Evolutionary conservation across 1,284 basidiomycete species (phyloP).

Genomic region (Malassezia sympodialis): DNA sequence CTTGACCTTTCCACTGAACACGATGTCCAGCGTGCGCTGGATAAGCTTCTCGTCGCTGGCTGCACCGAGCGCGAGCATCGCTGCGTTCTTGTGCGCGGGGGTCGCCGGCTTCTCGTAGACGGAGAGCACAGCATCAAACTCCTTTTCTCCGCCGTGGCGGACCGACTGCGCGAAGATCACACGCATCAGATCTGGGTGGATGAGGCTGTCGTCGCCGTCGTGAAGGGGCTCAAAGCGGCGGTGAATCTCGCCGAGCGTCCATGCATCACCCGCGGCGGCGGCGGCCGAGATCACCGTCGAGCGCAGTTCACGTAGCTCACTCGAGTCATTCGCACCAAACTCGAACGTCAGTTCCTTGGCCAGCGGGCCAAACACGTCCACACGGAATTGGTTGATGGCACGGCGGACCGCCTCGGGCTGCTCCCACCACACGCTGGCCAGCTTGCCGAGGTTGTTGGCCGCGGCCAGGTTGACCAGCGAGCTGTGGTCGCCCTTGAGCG

Average conservation of each 20-base stretch:
- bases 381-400: slow-evolving; percentile 22
- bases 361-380: slow-evolving; percentile 64
- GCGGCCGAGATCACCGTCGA: slow-evolving; percentile 61
- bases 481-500: slow-evolving; percentile 53
- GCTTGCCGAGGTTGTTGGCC: slow-evolving; percentile 15
- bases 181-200: slow-evolving; percentile 53
- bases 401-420: slow-evolving; percentile 55
- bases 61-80: slow-evolving; percentile 42
- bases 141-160: slow-evolving; percentile 61
- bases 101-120: slow-evolving; percentile 56
- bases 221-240: slow-evolving; percentile 64
- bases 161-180: slow-evolving; percentile 51
- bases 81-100: slow-evolving; percentile 51
- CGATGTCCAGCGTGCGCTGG: slow-evolving; percentile 33
- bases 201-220: slow-evolving; percentile 63
- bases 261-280: slow-evolving; percentile 51
- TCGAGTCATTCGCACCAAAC: slow-evolving; percentile 59
- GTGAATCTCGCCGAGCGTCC: slow-evolving; percentile 54
- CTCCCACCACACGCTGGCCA: slow-evolving; percentile 69
- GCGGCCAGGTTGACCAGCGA: slow-evolving; percentile 25
- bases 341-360: slow-evolving; percentile 71
- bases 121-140: slow-evolving; percentile 56
- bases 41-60: slow-evolving; percentile 28
- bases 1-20: slow-evolving; percentile 39
- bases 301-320: slow-evolving; percentile 64